phyloP scores from a whole-genome alignment of 2,329 filamentous ascomycete genomes.

The Trichoderma polysporum region DNA sequence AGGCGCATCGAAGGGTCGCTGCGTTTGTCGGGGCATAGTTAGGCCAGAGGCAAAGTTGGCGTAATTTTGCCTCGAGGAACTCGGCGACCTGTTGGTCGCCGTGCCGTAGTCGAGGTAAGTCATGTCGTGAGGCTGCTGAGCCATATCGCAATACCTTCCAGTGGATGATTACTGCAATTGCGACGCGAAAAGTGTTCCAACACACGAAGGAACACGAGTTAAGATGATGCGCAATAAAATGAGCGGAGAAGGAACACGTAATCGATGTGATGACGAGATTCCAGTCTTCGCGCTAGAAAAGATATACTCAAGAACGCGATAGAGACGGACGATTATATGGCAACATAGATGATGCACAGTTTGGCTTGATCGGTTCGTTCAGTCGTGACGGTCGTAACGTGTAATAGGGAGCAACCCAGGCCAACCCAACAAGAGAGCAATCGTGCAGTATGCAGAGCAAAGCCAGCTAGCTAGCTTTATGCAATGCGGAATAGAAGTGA shows the following conservation, averaged over 20 bases:
- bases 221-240: constrained; percentile 15
- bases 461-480: not conserved
- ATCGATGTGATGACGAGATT: constrained; percentile 4
- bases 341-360: constrained; percentile 16
- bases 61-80: constrained; percentile 64
- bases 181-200: constrained; percentile 27
- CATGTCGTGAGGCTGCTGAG: constrained; percentile 61
- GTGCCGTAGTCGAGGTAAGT: constrained; percentile 67
- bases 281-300: not conserved
- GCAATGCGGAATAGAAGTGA: not conserved
- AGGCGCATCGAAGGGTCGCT: constrained; percentile 75
- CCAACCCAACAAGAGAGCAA: constrained; percentile 10
- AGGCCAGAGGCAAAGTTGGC: constrained; percentile 49
- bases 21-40: constrained; percentile 52
- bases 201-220: not conserved
- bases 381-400: constrained; percentile 23
- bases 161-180: constrained; percentile 28
- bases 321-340: constrained; percentile 11
- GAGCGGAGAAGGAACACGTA: constrained; percentile 10
- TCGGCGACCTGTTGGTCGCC: constrained; percentile 63
- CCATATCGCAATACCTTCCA: constrained; percentile 33
- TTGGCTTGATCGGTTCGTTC: constrained; percentile 18
- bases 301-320: constrained; percentile 15
- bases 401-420: not conserved
- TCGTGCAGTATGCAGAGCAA: not conserved